Base-by-base conservation (phyloP, 768 basidiomycete genomes). In the Tephrocybe sp. region DNA sequence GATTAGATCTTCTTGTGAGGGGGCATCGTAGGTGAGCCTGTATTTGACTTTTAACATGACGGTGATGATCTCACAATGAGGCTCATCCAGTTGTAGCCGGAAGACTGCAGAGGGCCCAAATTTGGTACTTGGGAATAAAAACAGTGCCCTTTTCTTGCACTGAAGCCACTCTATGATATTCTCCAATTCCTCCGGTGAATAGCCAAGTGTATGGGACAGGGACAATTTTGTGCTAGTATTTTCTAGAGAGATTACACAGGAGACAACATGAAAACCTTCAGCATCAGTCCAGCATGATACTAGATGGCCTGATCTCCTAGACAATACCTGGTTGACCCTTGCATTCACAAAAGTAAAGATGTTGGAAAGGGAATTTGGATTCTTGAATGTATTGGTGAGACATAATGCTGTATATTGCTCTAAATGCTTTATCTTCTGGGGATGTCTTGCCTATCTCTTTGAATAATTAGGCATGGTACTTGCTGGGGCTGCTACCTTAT, bases 281-380 rank as follows among this genome's bases (percentile, higher is more conserved):
- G 38, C 28, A 18, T 40, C 38, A 33, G 20, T 20, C 48, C 38
- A 48, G 37, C 48, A 48, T n/a, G 48, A 48, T 1, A 48, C 37
- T 2, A 48, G 20, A 4, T 14, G 38, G 11, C 36, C 48, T 9
- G 11, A 18, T n/a, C 26, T 8, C 20, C 38, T 3, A 4, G 38
- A 11, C 10, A 48, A 33, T 3, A 5, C 38, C 15, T 9, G 17
- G 30, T 3, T n/a, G 14, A 18, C 2, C 0, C 38, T 37, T 8
- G 30, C 32, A 2, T 2, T 7, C 17, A 25, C 25, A 26, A 48
- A 48, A 21, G 7, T 11, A 8, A 48, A 48, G 24, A 48, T 38
- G 10, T 9, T 1, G 15, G 48, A 48, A 25, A 48, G n/a, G 10
- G 17, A 6, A 3, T 8, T 48, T 18, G 38, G 48, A 1, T 32